These are phyloP conservation scores for Exserohilum rostratum DNA, from an alignment of 2,329 filamentous ascomycete species.

Conservation along the genomic window DNA sequence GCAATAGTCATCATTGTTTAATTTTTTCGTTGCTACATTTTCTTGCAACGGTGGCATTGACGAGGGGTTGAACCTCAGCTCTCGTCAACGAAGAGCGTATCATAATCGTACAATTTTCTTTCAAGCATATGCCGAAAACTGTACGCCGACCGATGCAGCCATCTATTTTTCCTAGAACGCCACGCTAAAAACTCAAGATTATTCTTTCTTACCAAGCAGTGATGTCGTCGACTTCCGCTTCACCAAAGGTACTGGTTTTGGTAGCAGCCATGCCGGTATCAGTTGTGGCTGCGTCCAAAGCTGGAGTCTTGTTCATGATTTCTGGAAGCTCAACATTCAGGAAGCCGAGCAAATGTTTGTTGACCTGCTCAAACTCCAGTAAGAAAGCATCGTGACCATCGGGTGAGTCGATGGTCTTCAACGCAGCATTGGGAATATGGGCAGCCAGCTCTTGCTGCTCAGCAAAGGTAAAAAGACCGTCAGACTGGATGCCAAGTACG, in stretches of 20 bases:
- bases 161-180: conserved; percentile 26
- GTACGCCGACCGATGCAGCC: conserved; percentile 29
- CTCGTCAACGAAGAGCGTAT: conserved; percentile 22
- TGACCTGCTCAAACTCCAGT: conserved; percentile 96
- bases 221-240: conserved; percentile 95
- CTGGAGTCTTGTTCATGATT: conserved; percentile 71
- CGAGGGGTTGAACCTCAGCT: conserved; percentile 47
- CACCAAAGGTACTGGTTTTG: conserved; percentile 91
- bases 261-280: conserved; percentile 64
- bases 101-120: conserved; percentile 42
- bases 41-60: conserved; percentile 6
- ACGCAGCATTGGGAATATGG: conserved; percentile 74
- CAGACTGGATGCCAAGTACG: conserved; percentile 91
- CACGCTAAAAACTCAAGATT: conserved; percentile 25
- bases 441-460: conserved; percentile 92
- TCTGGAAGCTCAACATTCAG: conserved; percentile 82
- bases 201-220: conserved; percentile 75
- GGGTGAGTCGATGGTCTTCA: conserved; percentile 88
- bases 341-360: conserved; percentile 83
- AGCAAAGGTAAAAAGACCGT: conserved; percentile 95
- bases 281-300: conserved; percentile 44
- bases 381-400: conserved; percentile 97
- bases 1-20: neutral
- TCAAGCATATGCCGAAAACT: conserved; percentile 48
- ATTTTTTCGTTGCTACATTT: neutral